Conservation (phyloP, 2,329 filamentous ascomycete genomes). For the Botrytis fragariae region DNA sequence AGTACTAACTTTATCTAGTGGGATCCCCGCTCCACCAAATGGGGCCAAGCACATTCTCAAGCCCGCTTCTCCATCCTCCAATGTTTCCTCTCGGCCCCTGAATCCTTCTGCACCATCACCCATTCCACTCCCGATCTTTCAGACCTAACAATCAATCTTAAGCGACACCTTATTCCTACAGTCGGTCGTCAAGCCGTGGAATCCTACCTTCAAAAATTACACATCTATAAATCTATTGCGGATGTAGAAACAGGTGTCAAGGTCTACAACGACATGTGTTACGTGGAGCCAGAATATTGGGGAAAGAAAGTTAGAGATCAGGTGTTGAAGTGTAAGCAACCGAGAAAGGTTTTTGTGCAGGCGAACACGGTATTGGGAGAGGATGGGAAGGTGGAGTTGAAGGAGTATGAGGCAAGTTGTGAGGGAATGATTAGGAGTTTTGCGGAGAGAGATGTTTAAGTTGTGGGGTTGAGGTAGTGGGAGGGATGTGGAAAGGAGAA, state of each 20-base stretch:
- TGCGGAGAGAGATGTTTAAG: slow-evolving; percentile 52
- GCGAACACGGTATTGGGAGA: slow-evolving; percentile 78
- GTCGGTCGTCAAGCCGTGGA: slow-evolving; percentile 80
- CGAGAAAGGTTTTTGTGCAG: slow-evolving; percentile 90
- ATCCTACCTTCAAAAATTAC: slow-evolving; percentile 83
- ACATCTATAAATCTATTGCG: slow-evolving; percentile 88
- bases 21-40: slow-evolving; percentile 87
- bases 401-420: slow-evolving; percentile 80
- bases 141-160: slow-evolving; percentile 77
- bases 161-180: slow-evolving; percentile 81
- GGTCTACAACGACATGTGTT: slow-evolving; percentile 81
- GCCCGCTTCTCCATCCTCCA: slow-evolving; percentile 85
- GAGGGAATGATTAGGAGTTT: slow-evolving; percentile 84
- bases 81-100: slow-evolving; percentile 81
- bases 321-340: slow-evolving; percentile 74
- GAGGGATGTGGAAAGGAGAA: not conserved
- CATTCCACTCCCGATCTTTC: slow-evolving; percentile 68
- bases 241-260: slow-evolving; percentile 74
- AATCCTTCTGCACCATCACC: slow-evolving; percentile 80
- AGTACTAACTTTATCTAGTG: slow-evolving; percentile 47
- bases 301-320: slow-evolving; percentile 74
- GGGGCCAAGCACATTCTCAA: slow-evolving; percentile 91
- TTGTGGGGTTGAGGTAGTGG: slow-evolving; percentile 18
- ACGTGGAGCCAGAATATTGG: slow-evolving; percentile 79
- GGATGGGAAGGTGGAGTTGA: slow-evolving; percentile 68